Evolutionary conservation across 73 alveolate genomes (phyloP).

Genomic region (Paramecium bursaria): DNA sequence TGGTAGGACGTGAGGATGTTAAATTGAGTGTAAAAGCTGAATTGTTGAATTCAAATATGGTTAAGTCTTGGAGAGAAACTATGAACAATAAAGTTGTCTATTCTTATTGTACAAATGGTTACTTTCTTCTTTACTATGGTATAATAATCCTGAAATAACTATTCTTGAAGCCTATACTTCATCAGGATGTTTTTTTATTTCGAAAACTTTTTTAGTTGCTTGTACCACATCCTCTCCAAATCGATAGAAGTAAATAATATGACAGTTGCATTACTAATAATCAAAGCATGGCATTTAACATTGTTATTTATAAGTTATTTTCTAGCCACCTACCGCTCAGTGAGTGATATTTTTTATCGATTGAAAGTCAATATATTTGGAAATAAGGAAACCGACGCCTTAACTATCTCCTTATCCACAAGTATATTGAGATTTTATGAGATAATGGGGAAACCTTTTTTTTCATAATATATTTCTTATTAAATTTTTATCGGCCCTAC

Average conservation of each 20-base stretch:
- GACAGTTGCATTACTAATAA: conserved; percentile 5
- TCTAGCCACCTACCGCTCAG: not conserved
- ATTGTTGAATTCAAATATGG: conserved; percentile 11
- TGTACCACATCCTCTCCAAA: conserved; percentile 11
- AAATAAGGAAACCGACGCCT: conserved; percentile 6
- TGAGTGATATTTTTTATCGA: not conserved
- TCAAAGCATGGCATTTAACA: conserved; percentile 6
- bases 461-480: not conserved
- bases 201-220: conserved; percentile 15
- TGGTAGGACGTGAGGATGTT: conserved; percentile 3
- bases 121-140: conserved; percentile 36
- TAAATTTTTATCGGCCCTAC: not conserved
- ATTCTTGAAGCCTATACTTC: conserved; percentile 42
- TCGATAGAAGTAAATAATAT: conserved; percentile 9
- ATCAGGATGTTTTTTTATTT: conserved; percentile 1
- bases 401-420: not conserved
- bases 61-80: not conserved
- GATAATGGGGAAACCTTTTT: conserved; percentile 33
- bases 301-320: conserved; percentile 21
- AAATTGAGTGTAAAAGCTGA: not conserved
- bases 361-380: conserved; percentile 4
- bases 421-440: not conserved
- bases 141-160: conserved; percentile 16
- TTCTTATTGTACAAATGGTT: not conserved
- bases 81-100: conserved; percentile 1